These are phyloP conservation scores for Tolypocladium sp. DNA, from an alignment of 2,329 filamentous ascomycete genomes.

Conservation along the genomic window DNA sequence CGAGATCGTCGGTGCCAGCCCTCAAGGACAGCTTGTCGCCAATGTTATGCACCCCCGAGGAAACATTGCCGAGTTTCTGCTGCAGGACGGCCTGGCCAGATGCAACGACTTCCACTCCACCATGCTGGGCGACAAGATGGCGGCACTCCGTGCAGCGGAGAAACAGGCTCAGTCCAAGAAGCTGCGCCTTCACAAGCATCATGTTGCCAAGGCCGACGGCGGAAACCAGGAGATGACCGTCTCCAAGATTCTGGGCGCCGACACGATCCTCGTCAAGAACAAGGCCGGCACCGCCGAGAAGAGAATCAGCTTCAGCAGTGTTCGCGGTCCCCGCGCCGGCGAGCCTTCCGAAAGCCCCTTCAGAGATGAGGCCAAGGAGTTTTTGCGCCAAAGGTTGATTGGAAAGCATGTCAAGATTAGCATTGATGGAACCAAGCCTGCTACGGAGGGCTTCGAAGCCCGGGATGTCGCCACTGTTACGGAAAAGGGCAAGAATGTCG, in stretches of 20 bases:
- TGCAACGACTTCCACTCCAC: conserved; percentile 96
- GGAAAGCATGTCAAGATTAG: conserved; percentile 89
- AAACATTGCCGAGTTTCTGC: conserved; percentile 84
- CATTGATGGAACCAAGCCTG: conserved; percentile 84
- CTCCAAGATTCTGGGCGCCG: conserved; percentile 75
- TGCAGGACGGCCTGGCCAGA: conserved; percentile 80
- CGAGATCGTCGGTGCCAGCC: conserved; percentile 75
- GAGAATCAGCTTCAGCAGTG: conserved; percentile 84
- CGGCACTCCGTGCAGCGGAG: conserved; percentile 73
- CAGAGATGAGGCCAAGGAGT: conserved; percentile 91
- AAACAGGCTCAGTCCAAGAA: conserved; percentile 71
- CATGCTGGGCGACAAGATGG: conserved; percentile 83
- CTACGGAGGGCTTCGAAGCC: conserved; percentile 83
- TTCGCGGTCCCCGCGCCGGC: conserved; percentile 82
- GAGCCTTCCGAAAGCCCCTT: conserved; percentile 85
- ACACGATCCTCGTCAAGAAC: conserved; percentile 78
- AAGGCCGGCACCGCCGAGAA: conserved; percentile 76
- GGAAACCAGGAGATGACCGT: conserved; percentile 73
- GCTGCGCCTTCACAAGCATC: conserved; percentile 72
- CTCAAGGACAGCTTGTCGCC: conserved; percentile 86
- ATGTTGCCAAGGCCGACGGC: conserved; percentile 60
- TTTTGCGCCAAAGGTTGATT: conserved; percentile 84
- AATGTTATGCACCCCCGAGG: conserved; percentile 80
- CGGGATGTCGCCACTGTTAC: conserved; percentile 88
- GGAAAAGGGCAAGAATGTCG: conserved; percentile 78